These are phyloP conservation scores for Cyclotella atomus DNA, from an alignment of 108 stramenopile species.

Conservation along the genomic window DNA sequence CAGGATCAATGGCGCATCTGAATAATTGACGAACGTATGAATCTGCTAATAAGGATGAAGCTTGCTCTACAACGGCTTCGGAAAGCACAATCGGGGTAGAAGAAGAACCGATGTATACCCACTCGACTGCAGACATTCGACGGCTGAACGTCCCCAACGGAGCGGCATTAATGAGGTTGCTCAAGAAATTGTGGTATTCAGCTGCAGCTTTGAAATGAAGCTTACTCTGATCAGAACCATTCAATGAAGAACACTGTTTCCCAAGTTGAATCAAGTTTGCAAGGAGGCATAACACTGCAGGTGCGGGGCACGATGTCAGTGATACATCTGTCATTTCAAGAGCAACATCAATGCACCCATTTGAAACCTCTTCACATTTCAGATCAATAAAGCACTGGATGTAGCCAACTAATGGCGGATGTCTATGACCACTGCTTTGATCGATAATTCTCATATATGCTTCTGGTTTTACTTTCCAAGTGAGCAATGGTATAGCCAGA, in stretches of 20 bases:
- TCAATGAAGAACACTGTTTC: constrained; percentile 49
- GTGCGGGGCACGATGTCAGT: constrained; percentile 67
- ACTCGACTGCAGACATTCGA: constrained; percentile 75
- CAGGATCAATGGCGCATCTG: constrained; percentile 59
- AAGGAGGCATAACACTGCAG: constrained; percentile 68
- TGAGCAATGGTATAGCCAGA: constrained; percentile 74
- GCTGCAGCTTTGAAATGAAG: constrained; percentile 57
- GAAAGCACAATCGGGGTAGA: constrained; percentile 76
- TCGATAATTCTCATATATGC: constrained; percentile 16
- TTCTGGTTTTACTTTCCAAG: constrained; percentile 61
- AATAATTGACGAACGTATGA: constrained; percentile 73
- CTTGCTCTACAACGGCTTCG: constrained; percentile 75
- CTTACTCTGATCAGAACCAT: constrained; percentile 50
- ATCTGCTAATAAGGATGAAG: constrained; percentile 61
- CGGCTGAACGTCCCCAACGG: constrained; percentile 75
- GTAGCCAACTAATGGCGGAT: constrained; percentile 42
- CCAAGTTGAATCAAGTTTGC: constrained; percentile 77
- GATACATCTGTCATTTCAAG: constrained; percentile 61
- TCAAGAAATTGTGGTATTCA: constrained; percentile 67
- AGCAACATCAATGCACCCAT: constrained; percentile 49
- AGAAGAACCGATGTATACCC: constrained; percentile 77
- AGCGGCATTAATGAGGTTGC: constrained; percentile 67
- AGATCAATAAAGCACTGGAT: constrained; percentile 47
- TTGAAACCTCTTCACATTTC: constrained; percentile 44
- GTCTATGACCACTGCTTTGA: neutral